These are phyloP conservation scores for Daedaleopsis nitida DNA, from an alignment of 768 basidiomycete species.

Conservation along the genomic window DNA sequence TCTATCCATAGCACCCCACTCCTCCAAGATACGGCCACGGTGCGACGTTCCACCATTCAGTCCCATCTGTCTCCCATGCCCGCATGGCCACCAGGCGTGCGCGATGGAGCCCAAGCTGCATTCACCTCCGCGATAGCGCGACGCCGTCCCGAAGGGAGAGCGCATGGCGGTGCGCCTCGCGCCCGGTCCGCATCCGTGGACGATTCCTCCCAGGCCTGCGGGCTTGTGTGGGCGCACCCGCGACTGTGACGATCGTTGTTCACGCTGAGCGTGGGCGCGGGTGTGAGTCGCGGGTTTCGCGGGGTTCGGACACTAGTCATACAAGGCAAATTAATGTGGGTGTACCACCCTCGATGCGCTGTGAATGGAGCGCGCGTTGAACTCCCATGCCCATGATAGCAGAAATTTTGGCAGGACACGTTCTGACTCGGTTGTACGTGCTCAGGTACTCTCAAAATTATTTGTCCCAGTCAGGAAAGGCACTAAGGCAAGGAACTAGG, in stretches of 20 bases:
- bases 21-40: not conserved
- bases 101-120: not conserved
- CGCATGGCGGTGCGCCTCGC: conserved; percentile 2
- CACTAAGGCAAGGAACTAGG: not conserved
- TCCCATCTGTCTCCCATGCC: conserved; percentile 1
- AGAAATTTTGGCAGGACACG: no score
- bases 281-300: not conserved
- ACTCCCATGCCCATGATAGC: no score
- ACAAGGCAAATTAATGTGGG: not conserved
- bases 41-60: not conserved
- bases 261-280: not conserved
- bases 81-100: conserved; percentile 3
- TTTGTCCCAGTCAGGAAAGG: no score
- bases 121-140: not conserved
- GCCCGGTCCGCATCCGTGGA: not conserved
- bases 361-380: no score
- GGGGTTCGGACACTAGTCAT: not conserved
- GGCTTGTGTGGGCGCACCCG: not conserved
- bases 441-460: no score
- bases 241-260: conserved; percentile 5
- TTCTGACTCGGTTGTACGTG: no score
- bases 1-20: not conserved
- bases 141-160: not conserved
- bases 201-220: conserved; percentile 11
- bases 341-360: no score